Evolutionary conservation across 2,329 filamentous ascomycete genomes (phyloP).

Genomic region (Metarhizium robertsii): DNA sequence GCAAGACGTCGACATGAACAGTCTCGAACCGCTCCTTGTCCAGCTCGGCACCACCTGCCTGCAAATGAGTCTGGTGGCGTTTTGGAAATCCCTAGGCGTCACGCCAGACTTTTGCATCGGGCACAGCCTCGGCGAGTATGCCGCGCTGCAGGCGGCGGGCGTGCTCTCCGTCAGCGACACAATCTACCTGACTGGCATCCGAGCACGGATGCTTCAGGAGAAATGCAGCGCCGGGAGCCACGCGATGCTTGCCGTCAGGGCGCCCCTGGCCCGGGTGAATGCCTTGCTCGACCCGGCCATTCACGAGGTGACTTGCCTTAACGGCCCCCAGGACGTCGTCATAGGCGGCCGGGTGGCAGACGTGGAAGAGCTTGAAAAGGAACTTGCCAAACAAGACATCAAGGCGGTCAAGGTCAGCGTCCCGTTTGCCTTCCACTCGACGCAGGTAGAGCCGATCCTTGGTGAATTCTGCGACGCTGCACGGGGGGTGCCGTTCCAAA

Average conservation of each 20-base stretch:
- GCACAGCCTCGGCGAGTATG: conserved; percentile 36
- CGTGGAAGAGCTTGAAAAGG: too few relatives aligned
- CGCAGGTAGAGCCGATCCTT: not conserved
- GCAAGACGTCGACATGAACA: conserved; percentile 20
- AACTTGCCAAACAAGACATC: not conserved
- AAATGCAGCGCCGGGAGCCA: conserved; percentile 40
- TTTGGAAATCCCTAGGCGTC: conserved; percentile 45
- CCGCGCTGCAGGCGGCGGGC: conserved; percentile 55
- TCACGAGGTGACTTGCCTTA: conserved; percentile 7
- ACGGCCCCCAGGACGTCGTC: too few relatives aligned
- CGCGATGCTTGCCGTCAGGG: too few relatives aligned
- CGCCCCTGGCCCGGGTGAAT: too few relatives aligned
- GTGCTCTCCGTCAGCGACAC: conserved; percentile 63
- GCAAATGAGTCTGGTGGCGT: conserved; percentile 46
- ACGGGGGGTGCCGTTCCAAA: not conserved
- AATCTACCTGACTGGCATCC: conserved; percentile 60
- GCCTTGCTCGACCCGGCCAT: too few relatives aligned
- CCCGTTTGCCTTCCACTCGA: not conserved
- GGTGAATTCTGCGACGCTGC: not conserved
- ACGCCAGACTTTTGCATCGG: conserved; percentile 45
- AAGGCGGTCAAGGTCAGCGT: not conserved
- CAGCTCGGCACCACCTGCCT: conserved; percentile 45
- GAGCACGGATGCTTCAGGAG: conserved; percentile 57
- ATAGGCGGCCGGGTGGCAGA: too few relatives aligned
- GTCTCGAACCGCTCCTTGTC: conserved; percentile 21